Evolutionary conservation across 805 yeast species (phyloP), one percentile per base, ranked within the genome.

Genomic region (Sugiyamaella boreocaroliniensis): DNA sequence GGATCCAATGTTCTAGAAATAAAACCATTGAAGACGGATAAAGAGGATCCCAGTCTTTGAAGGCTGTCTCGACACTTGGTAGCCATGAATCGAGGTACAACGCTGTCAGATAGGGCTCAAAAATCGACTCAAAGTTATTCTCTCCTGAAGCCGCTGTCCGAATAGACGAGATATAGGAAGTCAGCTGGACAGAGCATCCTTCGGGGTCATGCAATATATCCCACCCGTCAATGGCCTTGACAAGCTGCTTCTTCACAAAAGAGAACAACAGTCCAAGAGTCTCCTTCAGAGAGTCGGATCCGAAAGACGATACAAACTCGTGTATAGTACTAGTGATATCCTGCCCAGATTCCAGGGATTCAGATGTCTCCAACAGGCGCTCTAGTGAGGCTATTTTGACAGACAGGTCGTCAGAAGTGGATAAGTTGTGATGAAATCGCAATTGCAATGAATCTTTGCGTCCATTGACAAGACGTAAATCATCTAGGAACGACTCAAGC

Each of bases 1-100:
- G 63, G 20, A 62, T 65, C 82, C 79, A 76, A 18, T 71, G 72
- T 16, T 76, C 64, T 0, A 78, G 48, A 2, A 75, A 51, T 0
- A 70, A 61, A 6, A 77, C 62, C 1, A 72, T 74, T 11, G 72
- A 50, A 45, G 71, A 68, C 1, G 80, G 76, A 42, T 71, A 68
- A 15, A 59, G 48, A 4, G 69, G 61, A 8, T 69, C 56, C 81
- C 81, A 77, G 6, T 64, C 58, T 8, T 59, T 47, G 10, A 48
- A 46, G 11, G 61, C 62, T 0, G 58, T 37, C 1, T 61, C 51
- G 4, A 74, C 59, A 18, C 65, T 67, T 0, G 73, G 71, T 2
- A 64, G 57, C 76, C 78, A 75, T 3, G 62, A 48, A 4, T 18
- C 22, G 15, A 41, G 43, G 15, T 32, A 32, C n/a, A 32, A 9